Percentiles rank a stretch among this genome's conserved stretches.
These are phyloP conservation scores for Hymenochaete sp. DNA, from an alignment of 1,284 basidiomycete species.

Conservation along the genomic window DNA sequence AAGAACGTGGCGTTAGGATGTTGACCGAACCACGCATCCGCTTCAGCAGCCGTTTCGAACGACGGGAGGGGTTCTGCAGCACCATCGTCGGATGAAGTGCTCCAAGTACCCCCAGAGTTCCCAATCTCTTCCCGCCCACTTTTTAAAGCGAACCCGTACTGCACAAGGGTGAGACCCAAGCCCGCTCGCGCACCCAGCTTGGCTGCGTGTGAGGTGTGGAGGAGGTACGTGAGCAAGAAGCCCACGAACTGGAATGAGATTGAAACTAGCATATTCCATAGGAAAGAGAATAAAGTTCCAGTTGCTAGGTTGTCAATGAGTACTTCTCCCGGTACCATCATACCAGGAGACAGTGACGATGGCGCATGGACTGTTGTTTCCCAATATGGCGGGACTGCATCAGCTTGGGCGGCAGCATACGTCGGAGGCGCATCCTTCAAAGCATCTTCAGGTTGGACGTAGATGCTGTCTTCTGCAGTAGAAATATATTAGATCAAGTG, in stretches of 20 bases:
- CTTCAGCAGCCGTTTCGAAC: constrained; percentile 39
- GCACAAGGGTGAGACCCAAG: constrained; percentile 90
- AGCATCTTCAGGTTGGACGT: constrained; percentile 70
- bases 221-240: constrained; percentile 89
- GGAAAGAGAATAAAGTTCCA: constrained; percentile 76
- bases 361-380: constrained; percentile 91
- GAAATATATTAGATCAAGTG: not conserved
- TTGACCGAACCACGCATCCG: constrained; percentile 36
- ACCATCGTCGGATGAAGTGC: constrained; percentile 18
- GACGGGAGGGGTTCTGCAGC: constrained; percentile 26
- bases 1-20: constrained; percentile 26
- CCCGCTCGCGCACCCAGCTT: constrained; percentile 92
- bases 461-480: constrained; percentile 58
- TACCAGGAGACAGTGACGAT: constrained; percentile 33
- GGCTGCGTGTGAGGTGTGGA: constrained; percentile 93
- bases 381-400: constrained; percentile 96
- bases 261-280: constrained; percentile 90
- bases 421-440: constrained; percentile 79
- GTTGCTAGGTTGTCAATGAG: constrained; percentile 72
- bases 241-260: constrained; percentile 97
- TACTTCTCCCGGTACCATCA: constrained; percentile 46
- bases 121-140: constrained; percentile 26
- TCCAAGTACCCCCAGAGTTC: constrained; percentile 24
- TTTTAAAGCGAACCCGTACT: constrained; percentile 86
- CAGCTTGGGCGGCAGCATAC: constrained; percentile 86